A percentile compares a stretch with the other conserved stretches of the same genome.
phyloP scores from a whole-genome alignment of 2,329 filamentous ascomycete genomes.

The Colletotrichum sp. region DNA sequence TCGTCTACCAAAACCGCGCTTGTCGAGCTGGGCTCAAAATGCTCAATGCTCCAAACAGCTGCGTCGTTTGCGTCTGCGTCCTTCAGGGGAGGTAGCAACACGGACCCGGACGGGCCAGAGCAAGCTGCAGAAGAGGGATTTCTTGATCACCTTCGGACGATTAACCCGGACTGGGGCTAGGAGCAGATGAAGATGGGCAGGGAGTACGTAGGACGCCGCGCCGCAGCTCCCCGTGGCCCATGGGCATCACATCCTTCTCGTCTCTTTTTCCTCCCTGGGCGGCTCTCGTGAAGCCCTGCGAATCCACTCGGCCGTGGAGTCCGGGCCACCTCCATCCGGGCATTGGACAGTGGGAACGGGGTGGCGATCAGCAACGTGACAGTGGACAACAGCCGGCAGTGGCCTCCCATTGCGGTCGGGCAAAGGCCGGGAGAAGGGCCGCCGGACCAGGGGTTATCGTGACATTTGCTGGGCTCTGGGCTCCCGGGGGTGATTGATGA shows the following conservation, averaged over 20 bases:
- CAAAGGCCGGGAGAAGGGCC: conserved; percentile 10
- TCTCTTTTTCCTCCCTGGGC: neutral
- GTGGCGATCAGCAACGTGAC: conserved; percentile 19
- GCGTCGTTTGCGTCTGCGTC: neutral
- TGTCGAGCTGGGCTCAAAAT: neutral
- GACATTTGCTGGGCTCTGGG: neutral
- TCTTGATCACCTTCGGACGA: conserved; percentile 7
- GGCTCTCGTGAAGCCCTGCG: conserved; percentile 13
- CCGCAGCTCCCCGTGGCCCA: neutral
- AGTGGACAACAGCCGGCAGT: conserved; percentile 4
- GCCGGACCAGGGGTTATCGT: neutral
- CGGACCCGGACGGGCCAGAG: neutral
- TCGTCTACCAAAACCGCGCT: conserved; percentile 2
- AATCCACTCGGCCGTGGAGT: conserved; percentile 10
- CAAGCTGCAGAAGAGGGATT: neutral
- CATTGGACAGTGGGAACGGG: conserved; percentile 13
- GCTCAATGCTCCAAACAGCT: neutral
- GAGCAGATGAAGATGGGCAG: conserved; percentile 8
- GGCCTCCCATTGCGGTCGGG: conserved; percentile 5
- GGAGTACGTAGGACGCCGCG: conserved; percentile 2
- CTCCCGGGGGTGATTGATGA: neutral
- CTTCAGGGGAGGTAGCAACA: conserved; percentile 10
- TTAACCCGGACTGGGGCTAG: neutral
- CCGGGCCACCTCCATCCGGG: conserved; percentile 6
- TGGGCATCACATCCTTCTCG: neutral